Evolutionary conservation across 129 eudicot species (phyloP), one percentile per base, ranked within the genome.

Genomic region (Sambucus nigra): DNA sequence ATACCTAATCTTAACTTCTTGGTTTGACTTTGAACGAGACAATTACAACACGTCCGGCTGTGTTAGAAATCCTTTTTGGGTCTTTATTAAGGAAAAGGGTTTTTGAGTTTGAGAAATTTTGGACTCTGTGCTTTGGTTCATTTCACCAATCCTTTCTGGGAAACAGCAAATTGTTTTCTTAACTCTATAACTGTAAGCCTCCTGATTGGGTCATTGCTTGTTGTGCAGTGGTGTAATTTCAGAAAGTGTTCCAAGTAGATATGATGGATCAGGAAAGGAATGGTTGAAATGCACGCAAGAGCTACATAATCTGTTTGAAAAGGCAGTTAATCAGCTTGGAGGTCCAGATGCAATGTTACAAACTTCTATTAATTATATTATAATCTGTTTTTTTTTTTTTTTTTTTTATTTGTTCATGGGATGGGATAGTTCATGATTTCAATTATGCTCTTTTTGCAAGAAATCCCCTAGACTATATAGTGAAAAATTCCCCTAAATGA

Each of bases 281-380:
- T 70, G 95, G 44, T 39, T 86, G 65, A 81, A 81, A 55, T 86
- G 95, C 92, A 86, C 92, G 5, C 82, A 81, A 49, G 92, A 86
- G 21, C 76, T 86, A 53, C 95, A 86, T 66, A 81, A 79, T 68
- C 66, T 81, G 64, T 81, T 86, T 39, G 95, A 86, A 66, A 81
- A 81, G 50, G 87, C 92, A 0, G 95, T 86, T 47, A 73, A 61
- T 76, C 87, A 86, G 59, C 85, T 81, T 33, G 95, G 95, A 44
- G 95, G 95, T 39, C 95, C 92, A 19, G 91, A 81, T 74, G 59
- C 51, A 29, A 48, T 33, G 2, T 46, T 16, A 28, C 5, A 33
- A 53, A 7, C 17, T 46, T 23, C 10, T 14, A 4, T 24, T 21
- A 18, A 5, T 46, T 16, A 6, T 5, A 18, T 12, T 17, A 23